Base-by-base conservation (phyloP, 225 moss, liverwort and hornwort genomes). In the Lunularia cruciata region DNA sequence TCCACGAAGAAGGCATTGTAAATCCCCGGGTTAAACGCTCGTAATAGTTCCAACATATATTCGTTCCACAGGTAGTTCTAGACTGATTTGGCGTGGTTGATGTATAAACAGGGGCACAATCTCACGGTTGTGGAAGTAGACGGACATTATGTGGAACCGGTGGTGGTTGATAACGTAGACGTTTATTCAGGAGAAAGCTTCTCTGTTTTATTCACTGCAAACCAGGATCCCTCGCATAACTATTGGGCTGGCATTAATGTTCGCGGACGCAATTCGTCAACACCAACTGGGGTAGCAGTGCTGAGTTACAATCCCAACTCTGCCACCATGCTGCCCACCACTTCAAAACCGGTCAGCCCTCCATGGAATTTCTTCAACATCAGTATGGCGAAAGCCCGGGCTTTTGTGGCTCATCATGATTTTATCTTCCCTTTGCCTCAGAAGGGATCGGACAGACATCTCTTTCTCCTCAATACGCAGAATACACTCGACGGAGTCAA, bases 41-140 rank as follows among this genome's bases (percentile, higher is more conserved):
- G n/a, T n/a, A n/a, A n/a, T n/a, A n/a, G n/a, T n/a, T n/a, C n/a
- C n/a, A n/a, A n/a, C n/a, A n/a, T n/a, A n/a, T n/a, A n/a, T n/a
- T n/a, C n/a, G n/a, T n/a, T n/a, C n/a, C n/a, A n/a, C n/a, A n/a
- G n/a, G n/a, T n/a, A n/a, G n/a, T n/a, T n/a, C n/a, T n/a, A n/a
- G n/a, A n/a, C n/a, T n/a, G n/a, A n/a, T n/a, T n/a, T n/a, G n/a
- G n/a, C n/a, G n/a, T n/a, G n/a, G n/a, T n/a, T n/a, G n/a, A n/a
- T n/a, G n/a, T n/a, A n/a, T n/a, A n/a, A n/a, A n/a, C 74, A 82
- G 82, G 82, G 77, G 20, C 77, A 82, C 6, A 72, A 68, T 3
- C 7, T 80, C n/a, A 79, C 80, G 0, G 76, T 74, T 20, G 79
- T 76, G 11, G 75, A 79, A 28, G 70, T 38, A 4, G 33, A 16